Percentiles rank a stretch among this genome's conserved stretches.
These are phyloP conservation scores for Leptodermis oblonga DNA, from an alignment of 257 asterid genomes.

Conservation along the genomic window DNA sequence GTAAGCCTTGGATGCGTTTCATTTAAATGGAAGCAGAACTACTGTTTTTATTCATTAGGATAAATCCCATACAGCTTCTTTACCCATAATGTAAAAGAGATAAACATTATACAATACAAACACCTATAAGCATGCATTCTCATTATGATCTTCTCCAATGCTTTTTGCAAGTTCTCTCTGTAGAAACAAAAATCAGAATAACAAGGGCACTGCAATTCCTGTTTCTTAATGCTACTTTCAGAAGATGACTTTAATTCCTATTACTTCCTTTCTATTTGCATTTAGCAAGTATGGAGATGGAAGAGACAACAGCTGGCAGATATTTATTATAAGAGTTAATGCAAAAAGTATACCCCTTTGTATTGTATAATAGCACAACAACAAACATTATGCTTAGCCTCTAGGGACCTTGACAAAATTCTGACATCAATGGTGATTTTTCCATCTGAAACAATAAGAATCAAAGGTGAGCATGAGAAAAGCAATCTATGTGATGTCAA, in stretches of 20 bases:
- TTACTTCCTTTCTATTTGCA: not conserved
- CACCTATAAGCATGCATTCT: not conserved
- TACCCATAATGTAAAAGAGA: not conserved
- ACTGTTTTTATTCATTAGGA: not conserved
- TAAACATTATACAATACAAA: not conserved
- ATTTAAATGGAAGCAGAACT: not conserved
- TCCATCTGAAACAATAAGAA: slow-evolving; percentile 38
- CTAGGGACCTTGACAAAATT: slow-evolving; percentile 68
- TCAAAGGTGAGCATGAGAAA: slow-evolving; percentile 10
- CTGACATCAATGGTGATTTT: slow-evolving; percentile 46
- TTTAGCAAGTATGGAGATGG: slow-evolving; percentile 6
- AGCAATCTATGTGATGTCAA: slow-evolving; percentile 11
- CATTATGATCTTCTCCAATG: not conserved
- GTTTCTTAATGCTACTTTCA: not conserved
- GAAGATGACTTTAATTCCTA: not conserved
- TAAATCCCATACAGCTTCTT: not conserved
- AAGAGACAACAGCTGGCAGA: slow-evolving; percentile 18
- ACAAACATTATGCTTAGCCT: slow-evolving; percentile 83
- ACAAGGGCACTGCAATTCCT: not conserved
- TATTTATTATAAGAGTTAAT: slow-evolving; percentile 7
- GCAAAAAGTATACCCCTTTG: slow-evolving; percentile 42
- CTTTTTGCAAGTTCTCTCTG: not conserved
- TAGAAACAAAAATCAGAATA: not conserved
- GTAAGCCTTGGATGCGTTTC: not conserved
- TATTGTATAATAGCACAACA: slow-evolving; percentile 46